These are phyloP conservation scores for Phytophthora foliorum DNA, from an alignment of 352 stramenopile species.

Conservation along the genomic window DNA sequence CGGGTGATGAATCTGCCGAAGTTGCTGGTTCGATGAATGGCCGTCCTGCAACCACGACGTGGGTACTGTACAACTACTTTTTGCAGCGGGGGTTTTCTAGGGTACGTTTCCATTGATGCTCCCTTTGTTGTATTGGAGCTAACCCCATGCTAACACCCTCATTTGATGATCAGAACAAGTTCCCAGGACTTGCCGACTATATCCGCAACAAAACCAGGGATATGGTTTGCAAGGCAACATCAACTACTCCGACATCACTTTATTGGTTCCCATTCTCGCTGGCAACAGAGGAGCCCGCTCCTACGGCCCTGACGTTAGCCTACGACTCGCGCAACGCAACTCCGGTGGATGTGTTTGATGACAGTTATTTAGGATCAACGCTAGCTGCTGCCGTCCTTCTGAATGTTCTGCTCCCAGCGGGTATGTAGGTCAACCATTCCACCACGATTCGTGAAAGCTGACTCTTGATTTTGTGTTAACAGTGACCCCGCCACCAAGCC, in stretches of 20 bases:
- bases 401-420: constrained; percentile 80
- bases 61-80: constrained; percentile 84
- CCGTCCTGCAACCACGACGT: constrained; percentile 32
- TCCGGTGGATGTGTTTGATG: constrained; percentile 52
- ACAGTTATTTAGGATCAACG: constrained; percentile 66
- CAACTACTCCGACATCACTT: constrained; percentile 1
- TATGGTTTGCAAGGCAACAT: constrained; percentile 59
- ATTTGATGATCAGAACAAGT: constrained; percentile 65
- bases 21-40: constrained; percentile 6
- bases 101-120: constrained; percentile 45
- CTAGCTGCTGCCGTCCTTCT: constrained; percentile 69
- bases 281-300: background rate
- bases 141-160: constrained; percentile 20
- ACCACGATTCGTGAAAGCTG: constrained; percentile 2
- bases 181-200: constrained; percentile 74
- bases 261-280: constrained; percentile 23
- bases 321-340: constrained; percentile 57
- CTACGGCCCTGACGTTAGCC: constrained; percentile 43
- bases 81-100: constrained; percentile 72
- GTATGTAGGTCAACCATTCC: constrained; percentile 30
- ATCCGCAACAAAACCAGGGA: constrained; percentile 82
- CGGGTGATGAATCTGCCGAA: constrained; percentile 10
- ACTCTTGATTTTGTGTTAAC: constrained; percentile 11
- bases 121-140: background rate
- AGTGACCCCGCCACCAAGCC: constrained; percentile 74